Evolutionary conservation across 305 asterid genomes (phyloP), one percentile per base, ranked within the genome.

Genomic region (Fraxinus greggii): DNA sequence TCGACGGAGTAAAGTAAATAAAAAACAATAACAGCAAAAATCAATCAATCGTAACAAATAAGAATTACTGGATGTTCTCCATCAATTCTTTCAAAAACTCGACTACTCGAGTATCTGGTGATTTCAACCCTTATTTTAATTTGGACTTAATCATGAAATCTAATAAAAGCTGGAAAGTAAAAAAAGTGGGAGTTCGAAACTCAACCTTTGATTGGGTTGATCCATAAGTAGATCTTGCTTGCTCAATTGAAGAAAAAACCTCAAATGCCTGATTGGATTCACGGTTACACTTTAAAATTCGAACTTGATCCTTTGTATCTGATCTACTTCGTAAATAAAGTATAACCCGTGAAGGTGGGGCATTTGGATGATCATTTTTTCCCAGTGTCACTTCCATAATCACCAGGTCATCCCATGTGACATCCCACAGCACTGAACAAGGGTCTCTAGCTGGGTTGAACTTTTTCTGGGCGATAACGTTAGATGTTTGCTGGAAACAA

Each of bases 391-490:
- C 85, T 88, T 97, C 98, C 97, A 97, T 93, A 0, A 93, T 89
- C 77, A 85, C 90, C 76, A 97, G 88, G 90, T 94, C 96, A 76
- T 91, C 97, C 99, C 98, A 97, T 82, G 84, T 82, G 40, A 94
- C 93, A 74, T 94, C 98, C 99, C 99, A 97, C 59, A 91, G 84
- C 63, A 97, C 98, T 0, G 98, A 93, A 84, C 99, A 97, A 56
- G 99, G 97, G 88, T 97, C 99, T 87, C 98, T 92, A 24, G 94
- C 95, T 31, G 97, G 95, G 89, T 93, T 94, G 85, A 91, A 95
- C 87, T 91, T 97, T 92, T 89, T 95, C 88, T 97, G 99, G 56
- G 93, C 95, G 56, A 93, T 95, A 81, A 94, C 92, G 88, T 91
- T 91, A 33, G 96, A 91, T 59, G 98, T 91, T 92, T 97, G 99